A percentile compares a stretch with the other conserved stretches of the same genome.
Evolutionary conservation across 2,329 filamentous ascomycete genomes (phyloP).

Genomic region (Aphanoascus verrucosus): DNA sequence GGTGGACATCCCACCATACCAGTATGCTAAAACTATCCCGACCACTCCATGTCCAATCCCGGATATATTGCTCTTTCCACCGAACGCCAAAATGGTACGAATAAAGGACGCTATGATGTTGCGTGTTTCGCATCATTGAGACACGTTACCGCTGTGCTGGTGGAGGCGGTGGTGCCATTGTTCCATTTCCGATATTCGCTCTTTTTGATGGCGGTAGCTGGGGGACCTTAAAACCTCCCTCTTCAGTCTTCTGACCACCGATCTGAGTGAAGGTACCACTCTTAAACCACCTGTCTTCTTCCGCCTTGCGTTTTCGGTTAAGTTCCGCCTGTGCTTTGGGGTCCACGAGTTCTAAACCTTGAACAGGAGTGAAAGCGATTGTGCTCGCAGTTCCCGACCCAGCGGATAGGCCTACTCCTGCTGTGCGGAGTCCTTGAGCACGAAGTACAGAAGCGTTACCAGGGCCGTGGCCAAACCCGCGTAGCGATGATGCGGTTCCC

Average conservation of each 20-base stretch:
- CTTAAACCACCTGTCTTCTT: slow-evolving; percentile 94
- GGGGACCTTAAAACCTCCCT: slow-evolving; percentile 63
- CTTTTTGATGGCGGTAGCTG: slow-evolving; percentile 61
- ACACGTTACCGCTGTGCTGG: slow-evolving; percentile 21
- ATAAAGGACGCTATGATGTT: too few relatives aligned
- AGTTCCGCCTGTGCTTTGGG: slow-evolving; percentile 83
- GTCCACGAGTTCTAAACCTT: slow-evolving; percentile 89
- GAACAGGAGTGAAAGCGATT: slow-evolving; percentile 86
- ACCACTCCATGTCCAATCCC: too few relatives aligned
- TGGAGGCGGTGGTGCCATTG: slow-evolving; percentile 39
- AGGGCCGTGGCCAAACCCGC: slow-evolving; percentile 59
- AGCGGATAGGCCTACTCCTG: slow-evolving; percentile 64
- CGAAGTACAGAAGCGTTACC: slow-evolving; percentile 59
- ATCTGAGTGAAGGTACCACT: slow-evolving; percentile 94
- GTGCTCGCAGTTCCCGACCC: slow-evolving; percentile 68
- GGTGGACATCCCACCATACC: too few relatives aligned
- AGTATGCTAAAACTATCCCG: too few relatives aligned
- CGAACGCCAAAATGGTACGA: too few relatives aligned
- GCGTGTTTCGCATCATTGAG: too few relatives aligned
- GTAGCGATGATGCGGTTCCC: slow-evolving; percentile 65
- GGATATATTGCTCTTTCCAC: too few relatives aligned
- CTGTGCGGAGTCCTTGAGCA: slow-evolving; percentile 66
- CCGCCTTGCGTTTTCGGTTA: slow-evolving; percentile 80
- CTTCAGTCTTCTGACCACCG: slow-evolving; percentile 21
- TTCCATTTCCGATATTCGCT: slow-evolving; percentile 52